Percentiles rank a stretch among this genome's conserved stretches.
Evolutionary conservation across 78 protist species (phyloP).

Genomic region (Dictyostelium purpureum): DNA sequence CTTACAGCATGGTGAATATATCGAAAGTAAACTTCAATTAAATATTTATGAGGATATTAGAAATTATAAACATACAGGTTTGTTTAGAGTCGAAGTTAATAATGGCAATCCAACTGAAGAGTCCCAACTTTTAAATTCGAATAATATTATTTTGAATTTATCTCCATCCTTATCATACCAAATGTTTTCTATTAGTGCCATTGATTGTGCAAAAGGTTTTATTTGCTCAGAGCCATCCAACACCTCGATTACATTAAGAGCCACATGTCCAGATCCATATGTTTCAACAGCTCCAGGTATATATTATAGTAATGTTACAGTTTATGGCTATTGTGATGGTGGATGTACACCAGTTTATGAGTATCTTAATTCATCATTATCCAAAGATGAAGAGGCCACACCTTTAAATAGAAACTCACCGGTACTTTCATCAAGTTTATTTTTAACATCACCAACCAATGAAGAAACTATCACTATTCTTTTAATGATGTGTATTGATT

Average conservation of each 20-base stretch:
- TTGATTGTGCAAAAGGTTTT: slow-evolving; percentile 11
- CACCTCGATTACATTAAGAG: not conserved
- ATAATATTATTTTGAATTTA: not conserved
- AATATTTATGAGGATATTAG: not conserved
- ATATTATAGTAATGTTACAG: slow-evolving; percentile 5
- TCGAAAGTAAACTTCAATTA: not conserved
- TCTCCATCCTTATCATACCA: not conserved
- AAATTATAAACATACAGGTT: not conserved
- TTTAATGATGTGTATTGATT: not conserved
- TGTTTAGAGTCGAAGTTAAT: slow-evolving; percentile 10
- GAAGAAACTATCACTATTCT: not conserved
- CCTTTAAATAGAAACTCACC: not conserved
- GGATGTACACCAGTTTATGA: slow-evolving; percentile 5
- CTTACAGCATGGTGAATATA: not conserved
- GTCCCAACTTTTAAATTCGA: not conserved
- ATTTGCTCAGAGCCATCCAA: slow-evolving; percentile 1
- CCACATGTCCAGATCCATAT: not conserved
- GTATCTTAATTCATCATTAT: not conserved
- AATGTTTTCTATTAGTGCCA: not conserved
- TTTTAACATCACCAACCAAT: not conserved
- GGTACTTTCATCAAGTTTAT: not conserved
- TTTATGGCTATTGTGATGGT: not conserved
- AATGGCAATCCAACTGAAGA: not conserved
- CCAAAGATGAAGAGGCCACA: not conserved
- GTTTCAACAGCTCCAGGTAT: not conserved